Conservation (phyloP, 805 yeast genomes). For the Barnettozyma siamensis region DNA sequence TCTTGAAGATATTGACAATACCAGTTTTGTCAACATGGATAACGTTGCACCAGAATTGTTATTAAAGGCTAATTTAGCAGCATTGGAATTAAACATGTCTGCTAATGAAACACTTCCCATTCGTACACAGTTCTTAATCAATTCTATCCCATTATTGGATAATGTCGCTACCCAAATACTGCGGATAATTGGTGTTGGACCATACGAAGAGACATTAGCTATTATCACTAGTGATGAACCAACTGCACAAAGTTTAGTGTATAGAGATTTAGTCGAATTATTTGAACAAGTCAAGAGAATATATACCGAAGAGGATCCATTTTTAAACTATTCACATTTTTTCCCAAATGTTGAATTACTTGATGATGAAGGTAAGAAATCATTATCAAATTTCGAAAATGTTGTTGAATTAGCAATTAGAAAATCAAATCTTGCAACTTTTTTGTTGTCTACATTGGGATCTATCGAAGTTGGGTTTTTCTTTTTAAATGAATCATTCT, state of each 20-base stretch:
- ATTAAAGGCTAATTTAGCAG: constrained; percentile 46
- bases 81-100: constrained; percentile 51
- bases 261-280: constrained; percentile 61
- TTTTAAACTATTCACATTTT: constrained; percentile 61
- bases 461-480: constrained; percentile 82
- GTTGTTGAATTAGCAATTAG: constrained; percentile 45
- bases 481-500: constrained; percentile 75
- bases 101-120: constrained; percentile 46
- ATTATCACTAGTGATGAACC: constrained; percentile 61
- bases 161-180: constrained; percentile 77
- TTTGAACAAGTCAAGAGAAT: constrained; percentile 73
- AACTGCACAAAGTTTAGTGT: constrained; percentile 58
- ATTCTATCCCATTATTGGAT: constrained; percentile 72
- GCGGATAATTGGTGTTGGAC: constrained; percentile 63
- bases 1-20: constrained; percentile 1
- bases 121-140: constrained; percentile 57
- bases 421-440: constrained; percentile 83
- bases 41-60: constrained; percentile 17
- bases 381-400: constrained; percentile 18
- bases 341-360: constrained; percentile 2
- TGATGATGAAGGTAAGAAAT: constrained; percentile 6
- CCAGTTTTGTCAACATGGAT: constrained; percentile 1
- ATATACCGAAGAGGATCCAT: constrained; percentile 64
- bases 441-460: constrained; percentile 81
- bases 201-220: constrained; percentile 70